These are phyloP conservation scores for Teunomyces pallodes DNA, from an alignment of 805 yeast species.

Conservation along the genomic window DNA sequence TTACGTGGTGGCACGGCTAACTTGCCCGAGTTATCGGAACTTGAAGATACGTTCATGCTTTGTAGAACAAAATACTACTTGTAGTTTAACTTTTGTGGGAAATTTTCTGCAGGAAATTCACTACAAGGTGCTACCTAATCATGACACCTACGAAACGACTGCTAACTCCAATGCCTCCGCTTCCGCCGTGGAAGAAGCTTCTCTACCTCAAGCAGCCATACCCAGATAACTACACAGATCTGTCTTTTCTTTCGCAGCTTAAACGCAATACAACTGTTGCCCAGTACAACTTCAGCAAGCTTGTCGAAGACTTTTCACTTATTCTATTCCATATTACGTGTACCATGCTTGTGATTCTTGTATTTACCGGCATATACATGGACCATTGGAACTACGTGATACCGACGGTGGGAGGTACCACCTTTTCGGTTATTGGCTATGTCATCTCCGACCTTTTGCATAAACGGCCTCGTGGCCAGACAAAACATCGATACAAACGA, in stretches of 20 bases:
- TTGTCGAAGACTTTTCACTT: conserved; percentile 70
- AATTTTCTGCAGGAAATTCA: neutral
- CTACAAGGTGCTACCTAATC: too few species aligned
- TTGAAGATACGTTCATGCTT: neutral
- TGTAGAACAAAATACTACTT: neutral
- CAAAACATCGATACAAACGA: conserved; percentile 4
- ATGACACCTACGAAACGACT: neutral
- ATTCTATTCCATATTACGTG: conserved; percentile 65
- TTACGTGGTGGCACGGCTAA: neutral
- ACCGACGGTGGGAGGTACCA: conserved; percentile 32
- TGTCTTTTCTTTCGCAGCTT: conserved; percentile 75
- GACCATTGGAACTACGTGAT: conserved; percentile 48
- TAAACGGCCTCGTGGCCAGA: neutral
- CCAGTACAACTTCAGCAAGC: conserved; percentile 57
- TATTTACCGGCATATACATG: conserved; percentile 62
- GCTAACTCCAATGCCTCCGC: neutral
- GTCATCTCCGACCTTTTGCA: conserved; percentile 10
- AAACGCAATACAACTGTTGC: conserved; percentile 74
- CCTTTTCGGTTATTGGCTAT: conserved; percentile 33
- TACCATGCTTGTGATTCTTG: conserved; percentile 59
- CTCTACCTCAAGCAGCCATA: conserved; percentile 82
- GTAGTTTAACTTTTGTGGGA: neutral
- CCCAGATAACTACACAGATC: conserved; percentile 89
- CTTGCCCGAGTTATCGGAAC: neutral
- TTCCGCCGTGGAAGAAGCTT: conserved; percentile 72